phyloP scores from a whole-genome alignment of 2,329 filamentous ascomycete genomes.

The Macroventuria anomochaeta region DNA sequence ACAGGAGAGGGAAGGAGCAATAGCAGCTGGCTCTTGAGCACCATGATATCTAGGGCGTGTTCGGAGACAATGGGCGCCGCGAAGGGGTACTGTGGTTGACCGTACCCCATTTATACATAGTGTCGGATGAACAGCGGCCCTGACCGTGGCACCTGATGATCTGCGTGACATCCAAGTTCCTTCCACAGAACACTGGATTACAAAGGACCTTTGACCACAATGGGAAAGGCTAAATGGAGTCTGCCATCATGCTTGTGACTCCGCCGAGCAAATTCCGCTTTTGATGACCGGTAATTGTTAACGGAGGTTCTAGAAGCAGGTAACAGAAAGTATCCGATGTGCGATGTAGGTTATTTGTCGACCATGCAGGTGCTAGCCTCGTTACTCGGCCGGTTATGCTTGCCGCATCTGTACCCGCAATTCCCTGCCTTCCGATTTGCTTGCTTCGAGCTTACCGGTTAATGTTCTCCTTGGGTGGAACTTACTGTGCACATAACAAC shows the following conservation, averaged over 20 bases:
- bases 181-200: neutral
- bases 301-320: neutral
- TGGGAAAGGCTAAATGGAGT: neutral
- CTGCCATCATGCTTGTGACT: neutral
- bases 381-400: neutral
- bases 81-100: neutral
- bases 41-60: neutral
- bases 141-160: neutral
- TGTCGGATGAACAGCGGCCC: neutral
- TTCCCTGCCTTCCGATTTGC: neutral
- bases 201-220: neutral
- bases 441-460: constrained; percentile 3
- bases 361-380: neutral
- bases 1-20: neutral
- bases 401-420: neutral
- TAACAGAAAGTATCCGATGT: neutral
- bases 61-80: neutral
- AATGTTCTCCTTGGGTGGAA: neutral
- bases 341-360: neutral
- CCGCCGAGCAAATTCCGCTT: neutral
- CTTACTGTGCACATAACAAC: neutral
- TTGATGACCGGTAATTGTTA: neutral
- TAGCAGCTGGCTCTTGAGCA: constrained; percentile 1
- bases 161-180: neutral
- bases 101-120: neutral